Evolutionary conservation across 2,329 filamentous ascomycete species (phyloP).

Genomic region (Xylariaceae sp.): DNA sequence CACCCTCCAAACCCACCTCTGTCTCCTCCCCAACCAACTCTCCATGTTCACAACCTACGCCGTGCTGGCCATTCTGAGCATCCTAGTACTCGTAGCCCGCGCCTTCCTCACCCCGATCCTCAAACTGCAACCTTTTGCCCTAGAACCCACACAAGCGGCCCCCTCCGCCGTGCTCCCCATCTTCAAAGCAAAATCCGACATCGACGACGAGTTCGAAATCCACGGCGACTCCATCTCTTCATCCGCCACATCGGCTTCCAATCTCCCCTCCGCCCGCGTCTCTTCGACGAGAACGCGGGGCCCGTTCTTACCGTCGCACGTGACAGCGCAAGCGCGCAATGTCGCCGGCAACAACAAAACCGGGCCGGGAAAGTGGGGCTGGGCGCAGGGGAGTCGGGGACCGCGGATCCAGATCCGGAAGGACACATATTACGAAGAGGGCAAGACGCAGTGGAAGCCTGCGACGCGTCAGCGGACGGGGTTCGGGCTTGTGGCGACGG

Average conservation of each 20-base stretch:
- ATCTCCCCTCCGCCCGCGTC: slow-evolving; percentile 30
- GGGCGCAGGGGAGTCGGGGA: slow-evolving; percentile 37
- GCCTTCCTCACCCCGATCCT: slow-evolving; percentile 54
- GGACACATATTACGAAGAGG: slow-evolving; percentile 41
- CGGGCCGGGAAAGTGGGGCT: slow-evolving; percentile 38
- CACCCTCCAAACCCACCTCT: slow-evolving; percentile 84
- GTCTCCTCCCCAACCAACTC: slow-evolving; percentile 83
- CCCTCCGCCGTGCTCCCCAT: slow-evolving; percentile 38
- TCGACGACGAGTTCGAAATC: slow-evolving; percentile 33
- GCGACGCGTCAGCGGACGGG: slow-evolving; percentile 32
- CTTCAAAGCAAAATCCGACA: slow-evolving; percentile 52
- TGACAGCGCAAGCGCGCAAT: slow-evolving; percentile 19
- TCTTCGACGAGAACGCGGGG: slow-evolving; percentile 27
- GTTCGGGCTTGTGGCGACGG: slow-evolving; percentile 47
- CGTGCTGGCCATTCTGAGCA: slow-evolving; percentile 51
- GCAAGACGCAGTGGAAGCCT: slow-evolving; percentile 32
- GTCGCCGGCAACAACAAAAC: slow-evolving; percentile 6
- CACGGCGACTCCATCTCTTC: slow-evolving; percentile 24
- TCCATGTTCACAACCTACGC: slow-evolving; percentile 77
- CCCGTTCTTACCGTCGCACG: slow-evolving; percentile 24
- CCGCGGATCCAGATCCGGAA: slow-evolving; percentile 48
- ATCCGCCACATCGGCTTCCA: slow-evolving; percentile 35
- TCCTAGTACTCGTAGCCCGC: slow-evolving; percentile 47
- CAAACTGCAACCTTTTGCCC: slow-evolving; percentile 48
- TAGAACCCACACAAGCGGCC: slow-evolving; percentile 37